Evolutionary conservation across 2,329 filamentous ascomycete genomes (phyloP).

Genomic region (Xylariaceae sp.): DNA sequence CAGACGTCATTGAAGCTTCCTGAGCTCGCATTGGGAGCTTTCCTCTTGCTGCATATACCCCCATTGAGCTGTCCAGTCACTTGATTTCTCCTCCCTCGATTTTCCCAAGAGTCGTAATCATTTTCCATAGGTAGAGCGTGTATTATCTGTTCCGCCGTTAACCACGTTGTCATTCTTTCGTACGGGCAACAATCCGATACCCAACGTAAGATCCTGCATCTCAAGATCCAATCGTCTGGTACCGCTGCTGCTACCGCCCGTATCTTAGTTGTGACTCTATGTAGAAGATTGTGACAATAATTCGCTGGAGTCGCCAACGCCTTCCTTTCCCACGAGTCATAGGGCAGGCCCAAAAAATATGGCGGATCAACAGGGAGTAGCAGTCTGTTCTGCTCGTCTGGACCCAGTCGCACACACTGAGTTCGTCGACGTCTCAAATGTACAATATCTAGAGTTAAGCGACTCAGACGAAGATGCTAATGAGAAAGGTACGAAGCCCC

Average conservation of each 20-base stretch:
- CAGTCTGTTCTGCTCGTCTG: conserved; percentile 27
- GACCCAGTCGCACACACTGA: conserved; percentile 24
- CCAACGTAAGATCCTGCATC: conserved; percentile 23
- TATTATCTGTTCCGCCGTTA: conserved; percentile 22
- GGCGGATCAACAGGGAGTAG: conserved; percentile 27
- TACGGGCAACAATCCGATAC: conserved; percentile 27
- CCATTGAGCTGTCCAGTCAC: conserved; percentile 35
- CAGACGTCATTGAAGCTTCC: conserved; percentile 26
- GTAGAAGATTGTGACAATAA: conserved; percentile 18
- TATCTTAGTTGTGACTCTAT: conserved; percentile 24
- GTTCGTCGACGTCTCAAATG: conserved; percentile 28
- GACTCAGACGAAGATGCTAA: conserved; percentile 26
- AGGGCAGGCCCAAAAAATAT: conserved; percentile 22
- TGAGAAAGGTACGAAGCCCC: conserved; percentile 27
- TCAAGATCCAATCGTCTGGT: conserved; percentile 27
- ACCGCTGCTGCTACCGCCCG: conserved; percentile 28
- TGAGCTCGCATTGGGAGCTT: conserved; percentile 29
- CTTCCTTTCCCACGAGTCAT: conserved; percentile 8
- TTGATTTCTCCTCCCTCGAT: conserved; percentile 35
- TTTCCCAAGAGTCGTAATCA: conserved; percentile 15
- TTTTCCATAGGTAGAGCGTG: conserved; percentile 29
- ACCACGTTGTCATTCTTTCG: conserved; percentile 26
- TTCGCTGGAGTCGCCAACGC: conserved; percentile 10
- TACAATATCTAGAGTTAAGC: conserved; percentile 20
- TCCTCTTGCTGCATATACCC: conserved; percentile 25